A percentile compares a stretch with the other conserved stretches of the same genome.
These are phyloP conservation scores for Erysimum cheiri DNA, from an alignment of 441 rosid species.

Conservation along the genomic window DNA sequence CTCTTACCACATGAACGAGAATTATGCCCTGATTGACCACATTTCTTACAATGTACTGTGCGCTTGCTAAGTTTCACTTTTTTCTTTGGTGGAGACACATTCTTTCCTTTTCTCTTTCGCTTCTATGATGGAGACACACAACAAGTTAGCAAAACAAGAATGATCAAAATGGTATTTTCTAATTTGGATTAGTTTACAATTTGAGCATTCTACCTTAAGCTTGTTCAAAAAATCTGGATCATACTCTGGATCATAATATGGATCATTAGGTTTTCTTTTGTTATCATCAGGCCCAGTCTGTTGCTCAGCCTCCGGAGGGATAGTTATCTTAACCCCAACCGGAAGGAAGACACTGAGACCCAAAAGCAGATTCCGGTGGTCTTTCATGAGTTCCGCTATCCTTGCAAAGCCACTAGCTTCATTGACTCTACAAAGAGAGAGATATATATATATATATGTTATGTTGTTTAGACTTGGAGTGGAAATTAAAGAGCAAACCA, in stretches of 20 bases:
- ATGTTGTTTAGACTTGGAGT: neutral
- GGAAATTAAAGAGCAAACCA: neutral
- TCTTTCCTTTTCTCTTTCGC: neutral
- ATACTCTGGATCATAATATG: neutral
- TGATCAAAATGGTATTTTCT: neutral
- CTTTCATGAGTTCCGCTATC: constrained; percentile 77
- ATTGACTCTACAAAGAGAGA: constrained; percentile 57
- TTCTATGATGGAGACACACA: constrained; percentile 10
- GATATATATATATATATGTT: neutral
- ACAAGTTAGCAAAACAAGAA: constrained; percentile 13
- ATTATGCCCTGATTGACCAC: constrained; percentile 6
- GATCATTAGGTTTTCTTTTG: neutral
- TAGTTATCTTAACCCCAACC: constrained; percentile 74
- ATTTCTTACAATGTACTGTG: neutral
- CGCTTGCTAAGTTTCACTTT: neutral
- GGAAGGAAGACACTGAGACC: constrained; percentile 75
- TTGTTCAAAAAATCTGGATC: constrained; percentile 67
- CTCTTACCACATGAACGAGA: neutral
- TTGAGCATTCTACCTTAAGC: constrained; percentile 64
- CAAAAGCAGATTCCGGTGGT: constrained; percentile 73
- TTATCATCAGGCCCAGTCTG: constrained; percentile 23
- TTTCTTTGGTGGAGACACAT: neutral
- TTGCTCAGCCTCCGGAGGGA: constrained; percentile 33
- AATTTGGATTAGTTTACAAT: neutral
- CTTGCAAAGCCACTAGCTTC: constrained; percentile 71